Base-by-base conservation (phyloP, 495 filamentous ascomycete species). In the Aspergillus wentii region DNA sequence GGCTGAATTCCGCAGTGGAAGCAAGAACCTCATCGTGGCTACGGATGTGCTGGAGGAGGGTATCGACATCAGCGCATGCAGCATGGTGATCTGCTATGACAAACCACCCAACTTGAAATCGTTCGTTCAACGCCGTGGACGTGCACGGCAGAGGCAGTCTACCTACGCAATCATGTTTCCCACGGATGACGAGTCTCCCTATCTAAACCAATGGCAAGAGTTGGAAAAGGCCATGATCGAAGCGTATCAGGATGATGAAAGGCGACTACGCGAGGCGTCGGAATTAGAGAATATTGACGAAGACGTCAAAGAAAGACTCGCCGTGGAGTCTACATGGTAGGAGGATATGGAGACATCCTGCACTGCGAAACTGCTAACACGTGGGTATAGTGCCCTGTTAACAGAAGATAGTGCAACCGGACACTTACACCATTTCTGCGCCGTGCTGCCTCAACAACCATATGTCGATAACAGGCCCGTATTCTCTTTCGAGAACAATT, bases 41-140 rank as follows among this genome's bases (percentile, higher is more conserved):
- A 96, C 91, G 0, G 85, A 77, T 49, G 90, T 90, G 1, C 64
- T 94, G 0, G 91, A 97, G 59, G 92, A 98, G 61, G 92, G 91
- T 0, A 85, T 98, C 26, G 91, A 96, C 56, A 74, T 96, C 2
- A 82, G 83, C 7, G 79, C 81, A 5, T 96, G 91, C 56, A 85
- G 91, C 49, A 52, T 88, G 21, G 88, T 96, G 9, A 69, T 95
- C n/a, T 92, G 88, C 51, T 94, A 86, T 50, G 78, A 94, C 42
- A 62, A 71, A 26, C 88, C 87, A 3, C 56, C 66, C 5, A 91
- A 83, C 38, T 61, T 94, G 19, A 91, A 90, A 49, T 85, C 86
- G 0, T 95, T 91, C 56, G 78, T 98, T 13, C 91, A 98, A 55
- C 75, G 90, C 15, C 79, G 91, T 11, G 91, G 91, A 1, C 71